Conservation (phyloP, 352 stramenopile genomes). For the Globisporangium mamillatum region DNA sequence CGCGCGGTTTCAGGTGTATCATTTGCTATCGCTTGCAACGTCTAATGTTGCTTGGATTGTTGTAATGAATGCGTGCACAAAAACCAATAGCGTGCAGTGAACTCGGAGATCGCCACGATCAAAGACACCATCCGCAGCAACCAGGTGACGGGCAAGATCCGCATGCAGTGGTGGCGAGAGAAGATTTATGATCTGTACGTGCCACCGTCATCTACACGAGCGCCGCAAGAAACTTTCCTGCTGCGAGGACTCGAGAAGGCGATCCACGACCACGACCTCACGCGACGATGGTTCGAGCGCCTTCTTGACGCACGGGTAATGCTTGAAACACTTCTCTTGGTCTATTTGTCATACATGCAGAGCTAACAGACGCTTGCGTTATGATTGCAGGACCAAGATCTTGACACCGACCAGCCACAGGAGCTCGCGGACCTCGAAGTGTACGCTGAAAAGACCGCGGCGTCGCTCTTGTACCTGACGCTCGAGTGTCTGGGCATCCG, state of each 20-base stretch:
- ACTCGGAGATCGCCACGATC: conserved; percentile 88
- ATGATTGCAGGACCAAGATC: conserved; percentile 58
- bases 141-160: conserved; percentile 82
- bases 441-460: conserved; percentile 87
- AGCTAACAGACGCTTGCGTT: not conserved
- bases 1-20: not conserved
- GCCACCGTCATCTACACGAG: conserved; percentile 5
- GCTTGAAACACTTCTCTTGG: not conserved
- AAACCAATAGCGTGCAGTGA: conserved; percentile 63
- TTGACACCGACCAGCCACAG: conserved; percentile 75
- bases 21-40: not conserved
- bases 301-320: conserved; percentile 80
- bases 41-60: not conserved
- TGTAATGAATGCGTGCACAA: conserved; percentile 19
- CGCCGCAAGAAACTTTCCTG: conserved; percentile 57
- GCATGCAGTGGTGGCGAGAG: conserved; percentile 92
- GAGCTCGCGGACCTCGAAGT: conserved; percentile 74
- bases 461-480: conserved; percentile 88
- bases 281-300: conserved; percentile 89
- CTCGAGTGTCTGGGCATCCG: conserved; percentile 83
- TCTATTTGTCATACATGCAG: not conserved
- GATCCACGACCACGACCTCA: conserved; percentile 75
- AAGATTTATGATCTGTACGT: conserved; percentile 73
- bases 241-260: conserved; percentile 62
- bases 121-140: conserved; percentile 88